Conservation (phyloP, 2,329 filamentous ascomycete genomes). For the Botrytis sinoallii region DNA sequence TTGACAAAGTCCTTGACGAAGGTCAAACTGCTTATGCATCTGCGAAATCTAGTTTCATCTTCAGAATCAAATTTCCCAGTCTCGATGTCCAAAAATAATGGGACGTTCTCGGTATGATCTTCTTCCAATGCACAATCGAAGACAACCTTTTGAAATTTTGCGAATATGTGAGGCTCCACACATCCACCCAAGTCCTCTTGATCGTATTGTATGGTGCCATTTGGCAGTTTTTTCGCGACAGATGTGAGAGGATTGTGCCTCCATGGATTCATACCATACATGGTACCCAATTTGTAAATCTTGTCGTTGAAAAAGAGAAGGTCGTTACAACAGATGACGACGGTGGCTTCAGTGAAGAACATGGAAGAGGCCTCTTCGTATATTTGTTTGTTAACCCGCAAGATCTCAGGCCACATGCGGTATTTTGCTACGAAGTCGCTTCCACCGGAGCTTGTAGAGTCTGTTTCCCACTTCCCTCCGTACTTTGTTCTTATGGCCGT, state of each 20-base stretch:
- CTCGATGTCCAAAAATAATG: constrained; percentile 24
- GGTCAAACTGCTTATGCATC: constrained; percentile 11
- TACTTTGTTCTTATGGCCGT: background rate
- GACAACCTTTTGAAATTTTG: constrained; percentile 24
- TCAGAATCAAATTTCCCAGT: constrained; percentile 4
- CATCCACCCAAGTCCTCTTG: constrained; percentile 4
- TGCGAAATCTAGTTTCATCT: constrained; percentile 16
- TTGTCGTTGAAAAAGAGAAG: constrained; percentile 22
- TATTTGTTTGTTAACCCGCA: constrained; percentile 23
- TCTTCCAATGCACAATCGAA: constrained; percentile 21
- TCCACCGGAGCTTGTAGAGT: background rate
- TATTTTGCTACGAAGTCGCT: constrained; percentile 12
- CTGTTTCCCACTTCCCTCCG: background rate
- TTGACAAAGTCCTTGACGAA: constrained; percentile 26
- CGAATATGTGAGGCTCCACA: constrained; percentile 28
- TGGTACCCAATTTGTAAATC: constrained; percentile 1
- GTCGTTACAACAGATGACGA: constrained; percentile 23
- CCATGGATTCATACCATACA: constrained; percentile 21
- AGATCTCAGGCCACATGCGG: constrained; percentile 20
- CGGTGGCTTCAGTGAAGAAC: constrained; percentile 21
- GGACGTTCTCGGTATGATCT: background rate
- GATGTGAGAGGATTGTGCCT: constrained; percentile 22
- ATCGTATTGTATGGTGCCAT: constrained; percentile 18
- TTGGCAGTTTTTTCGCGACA: background rate
- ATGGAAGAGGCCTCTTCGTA: constrained; percentile 23